These are phyloP conservation scores for Berkeleyomyces basicola DNA, from an alignment of 2,329 filamentous ascomycete genomes.

Conservation along the genomic window DNA sequence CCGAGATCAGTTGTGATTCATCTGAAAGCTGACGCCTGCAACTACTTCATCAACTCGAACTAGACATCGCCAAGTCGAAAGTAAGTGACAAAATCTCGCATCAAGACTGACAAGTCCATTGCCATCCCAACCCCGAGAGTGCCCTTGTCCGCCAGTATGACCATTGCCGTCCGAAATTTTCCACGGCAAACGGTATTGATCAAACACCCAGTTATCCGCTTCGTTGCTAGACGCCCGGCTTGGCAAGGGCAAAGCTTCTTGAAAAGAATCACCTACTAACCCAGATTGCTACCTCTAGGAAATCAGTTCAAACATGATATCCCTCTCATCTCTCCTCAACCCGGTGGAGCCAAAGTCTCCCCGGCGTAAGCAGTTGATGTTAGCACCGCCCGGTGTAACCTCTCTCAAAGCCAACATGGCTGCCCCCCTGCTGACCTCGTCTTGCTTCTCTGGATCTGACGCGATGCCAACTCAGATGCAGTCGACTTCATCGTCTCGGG, in stretches of 20 bases:
- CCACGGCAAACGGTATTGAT: not conserved
- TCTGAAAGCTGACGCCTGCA: not conserved
- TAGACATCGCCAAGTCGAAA: not conserved
- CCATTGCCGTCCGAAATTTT: not conserved
- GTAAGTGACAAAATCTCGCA: not conserved
- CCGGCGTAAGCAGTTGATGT: constrained; percentile 12
- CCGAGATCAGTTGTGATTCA: not conserved
- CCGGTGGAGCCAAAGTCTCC: constrained; percentile 32
- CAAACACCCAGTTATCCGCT: not conserved
- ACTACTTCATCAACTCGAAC: too few relatives aligned
- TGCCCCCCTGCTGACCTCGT: not conserved
- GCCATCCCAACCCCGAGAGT: not conserved
- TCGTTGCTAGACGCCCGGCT: not conserved
- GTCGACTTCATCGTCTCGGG: not conserved
- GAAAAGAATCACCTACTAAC: not conserved
- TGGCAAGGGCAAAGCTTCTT: not conserved
- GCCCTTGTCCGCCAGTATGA: not conserved
- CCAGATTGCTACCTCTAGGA: not conserved
- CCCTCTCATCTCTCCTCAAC: constrained; percentile 50
- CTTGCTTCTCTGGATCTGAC: not conserved
- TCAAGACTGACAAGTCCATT: not conserved
- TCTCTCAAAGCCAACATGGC: not conserved
- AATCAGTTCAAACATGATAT: constrained; percentile 32
- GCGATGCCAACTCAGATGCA: not conserved
- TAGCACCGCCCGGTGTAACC: not conserved